Evolutionary conservation across 2,329 filamentous ascomycete genomes (phyloP).

Genomic region (Pseudogymnoascus sp.): DNA sequence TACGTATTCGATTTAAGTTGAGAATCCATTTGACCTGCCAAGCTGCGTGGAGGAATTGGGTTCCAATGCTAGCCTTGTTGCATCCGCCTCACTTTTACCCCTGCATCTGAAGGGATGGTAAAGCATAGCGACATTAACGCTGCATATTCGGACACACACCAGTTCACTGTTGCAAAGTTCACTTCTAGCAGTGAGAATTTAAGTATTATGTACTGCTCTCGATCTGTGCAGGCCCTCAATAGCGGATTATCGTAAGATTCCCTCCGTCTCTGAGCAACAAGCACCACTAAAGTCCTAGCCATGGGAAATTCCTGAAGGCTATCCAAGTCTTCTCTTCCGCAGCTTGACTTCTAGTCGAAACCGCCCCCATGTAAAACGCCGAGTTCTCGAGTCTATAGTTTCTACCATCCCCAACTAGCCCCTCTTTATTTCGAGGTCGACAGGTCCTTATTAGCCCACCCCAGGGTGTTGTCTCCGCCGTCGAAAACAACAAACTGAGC

Average conservation of each 20-base stretch:
- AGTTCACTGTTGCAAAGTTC: not conserved
- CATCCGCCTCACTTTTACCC: no score
- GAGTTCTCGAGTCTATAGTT: not conserved
- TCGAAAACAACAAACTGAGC: constrained; percentile 29
- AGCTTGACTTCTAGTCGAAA: not conserved
- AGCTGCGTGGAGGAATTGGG: no score
- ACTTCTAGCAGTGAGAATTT: not conserved
- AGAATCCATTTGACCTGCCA: no score
- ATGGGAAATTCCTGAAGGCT: not conserved
- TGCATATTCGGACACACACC: not conserved
- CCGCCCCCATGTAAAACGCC: not conserved
- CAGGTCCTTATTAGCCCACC: constrained; percentile 11
- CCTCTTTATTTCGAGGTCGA: not conserved
- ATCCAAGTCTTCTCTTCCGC: not conserved
- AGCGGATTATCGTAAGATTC: not conserved
- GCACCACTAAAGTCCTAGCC: not conserved
- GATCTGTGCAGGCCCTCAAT: not conserved
- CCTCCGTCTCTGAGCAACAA: not conserved
- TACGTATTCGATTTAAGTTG: no score
- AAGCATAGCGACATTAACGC: no score
- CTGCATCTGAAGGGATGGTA: no score
- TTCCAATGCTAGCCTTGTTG: no score
- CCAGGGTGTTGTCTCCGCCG: constrained; percentile 14
- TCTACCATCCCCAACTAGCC: not conserved
- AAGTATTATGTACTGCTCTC: not conserved